Evolutionary conservation across 805 yeast species (phyloP), one percentile per base, ranked within the genome.

Genomic region (Zygosaccharomyces kombuchaensis): DNA sequence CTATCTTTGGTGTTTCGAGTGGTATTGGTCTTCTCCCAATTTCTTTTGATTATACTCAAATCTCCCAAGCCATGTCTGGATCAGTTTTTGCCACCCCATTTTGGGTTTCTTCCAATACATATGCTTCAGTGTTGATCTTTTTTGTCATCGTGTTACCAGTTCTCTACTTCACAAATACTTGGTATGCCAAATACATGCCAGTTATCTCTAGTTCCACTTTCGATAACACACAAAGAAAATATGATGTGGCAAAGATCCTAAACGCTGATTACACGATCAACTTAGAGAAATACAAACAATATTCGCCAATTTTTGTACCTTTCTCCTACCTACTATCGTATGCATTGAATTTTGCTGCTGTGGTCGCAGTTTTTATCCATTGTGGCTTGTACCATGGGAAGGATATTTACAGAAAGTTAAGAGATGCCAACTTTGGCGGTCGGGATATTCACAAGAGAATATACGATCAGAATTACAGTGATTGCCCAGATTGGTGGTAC

Each of bases 401-500:
- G 36, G 80, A 80, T 48, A 73, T 83, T 55, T 62, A 71, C 66
- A 62, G 59, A n/a, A 68, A 65, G 40, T 64, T 76, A 2, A 57
- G 57, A 38, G 68, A 71, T 49, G 57, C 46, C 6, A 54, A 70
- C 61, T 44, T 73, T 63, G 79, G 78, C 59, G 80, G 63, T 51
- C 68, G 52, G 43, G 75, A 66, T 43, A 58, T 66, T 35, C 81
- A 78, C 57, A 69, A 65, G 57, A 69, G 82, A 55, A 69, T 78
- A 55, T 58, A 58, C 39, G 78, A 77, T 80, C 58, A 54, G 36
- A 67, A 63, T 45, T 82, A 83, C 61, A 73, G 73, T 31, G 88
- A 83, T 52, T 87, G 81, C 16, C 93, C 95, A 1, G 84, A 80
- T 52, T 80, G 82, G 81, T 82, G 88, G 87, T 83, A 75, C 51